phyloP scores from a whole-genome alignment of 2,329 filamentous ascomycete genomes.

The Colletotrichum trifolii region DNA sequence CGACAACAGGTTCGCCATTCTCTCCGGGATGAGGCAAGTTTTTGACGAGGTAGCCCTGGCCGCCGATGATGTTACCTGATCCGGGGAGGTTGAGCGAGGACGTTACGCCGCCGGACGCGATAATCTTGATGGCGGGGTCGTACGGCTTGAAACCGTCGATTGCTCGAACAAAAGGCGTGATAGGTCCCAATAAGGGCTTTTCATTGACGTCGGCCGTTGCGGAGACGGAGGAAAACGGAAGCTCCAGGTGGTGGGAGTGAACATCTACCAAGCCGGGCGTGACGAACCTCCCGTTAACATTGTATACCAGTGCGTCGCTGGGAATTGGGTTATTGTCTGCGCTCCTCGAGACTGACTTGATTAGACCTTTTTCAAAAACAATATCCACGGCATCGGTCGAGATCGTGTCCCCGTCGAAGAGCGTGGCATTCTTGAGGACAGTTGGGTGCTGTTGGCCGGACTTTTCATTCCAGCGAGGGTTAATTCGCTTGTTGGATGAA shows the following conservation, averaged over 20 bases:
- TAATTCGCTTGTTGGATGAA: not conserved
- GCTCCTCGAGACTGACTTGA: constrained; percentile 34
- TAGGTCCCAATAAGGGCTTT: constrained; percentile 43
- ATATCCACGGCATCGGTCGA: constrained; percentile 48
- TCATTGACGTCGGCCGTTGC: constrained; percentile 51
- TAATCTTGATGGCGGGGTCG: constrained; percentile 49
- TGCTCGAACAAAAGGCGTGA: constrained; percentile 50
- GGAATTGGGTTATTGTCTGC: constrained; percentile 10
- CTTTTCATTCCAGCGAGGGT: constrained; percentile 17
- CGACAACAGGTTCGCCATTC: constrained; percentile 50
- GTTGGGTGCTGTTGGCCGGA: constrained; percentile 35
- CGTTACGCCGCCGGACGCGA: constrained; percentile 56
- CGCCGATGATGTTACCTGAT: constrained; percentile 56
- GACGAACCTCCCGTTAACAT: constrained; percentile 51
- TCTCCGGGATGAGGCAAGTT: constrained; percentile 48
- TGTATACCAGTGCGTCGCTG: constrained; percentile 37
- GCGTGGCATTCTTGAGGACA: constrained; percentile 51
- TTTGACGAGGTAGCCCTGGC: constrained; percentile 55
- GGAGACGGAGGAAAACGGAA: constrained; percentile 46
- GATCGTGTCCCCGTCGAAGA: constrained; percentile 55
- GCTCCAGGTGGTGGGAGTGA: constrained; percentile 54
- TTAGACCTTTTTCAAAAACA: constrained; percentile 48
- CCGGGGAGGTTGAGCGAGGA: constrained; percentile 56
- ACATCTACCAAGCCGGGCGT: constrained; percentile 58
- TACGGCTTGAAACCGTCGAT: constrained; percentile 50